phyloP scores from a whole-genome alignment of 208 protist genomes.

The Balamuthia mandrillaris region DNA sequence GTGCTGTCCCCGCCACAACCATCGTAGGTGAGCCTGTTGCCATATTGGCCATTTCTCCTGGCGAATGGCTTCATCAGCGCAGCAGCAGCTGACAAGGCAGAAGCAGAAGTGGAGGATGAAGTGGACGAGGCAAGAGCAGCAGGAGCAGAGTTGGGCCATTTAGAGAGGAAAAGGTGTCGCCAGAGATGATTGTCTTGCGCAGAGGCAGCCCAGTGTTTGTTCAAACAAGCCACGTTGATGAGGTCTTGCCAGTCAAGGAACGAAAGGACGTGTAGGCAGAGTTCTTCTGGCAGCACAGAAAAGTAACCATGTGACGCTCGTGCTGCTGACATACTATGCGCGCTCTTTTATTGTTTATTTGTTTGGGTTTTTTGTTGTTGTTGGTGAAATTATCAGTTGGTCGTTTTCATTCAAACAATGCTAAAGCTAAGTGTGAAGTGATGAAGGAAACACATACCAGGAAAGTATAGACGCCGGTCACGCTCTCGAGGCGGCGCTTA shows the following conservation, averaged over 20 bases:
- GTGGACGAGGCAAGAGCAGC: no score
- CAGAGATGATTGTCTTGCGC: constrained; percentile 15
- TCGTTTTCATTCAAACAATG: not conserved
- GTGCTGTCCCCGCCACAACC: no score
- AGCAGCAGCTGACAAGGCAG: no score
- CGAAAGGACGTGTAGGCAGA: constrained; percentile 37
- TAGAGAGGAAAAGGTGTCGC: not conserved
- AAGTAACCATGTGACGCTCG: constrained; percentile 27
- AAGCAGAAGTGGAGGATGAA: no score
- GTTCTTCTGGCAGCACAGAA: constrained; percentile 6
- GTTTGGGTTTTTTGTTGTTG: not conserved
- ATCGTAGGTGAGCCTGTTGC: no score
- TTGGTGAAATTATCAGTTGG: not conserved
- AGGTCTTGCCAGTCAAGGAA: constrained; percentile 25
- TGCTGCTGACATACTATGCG: constrained; percentile 2
- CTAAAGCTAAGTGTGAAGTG: not conserved
- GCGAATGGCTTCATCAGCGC: no score
- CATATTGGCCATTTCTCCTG: no score
- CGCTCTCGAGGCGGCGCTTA: constrained; percentile 10
- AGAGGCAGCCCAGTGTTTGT: not conserved
- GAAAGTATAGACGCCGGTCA: constrained; percentile 23
- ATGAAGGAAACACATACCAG: not conserved
- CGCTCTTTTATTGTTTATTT: not conserved
- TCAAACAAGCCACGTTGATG: constrained; percentile 1
- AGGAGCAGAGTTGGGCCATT: not conserved